phyloP scores from a whole-genome alignment of 768 basidiomycete genomes.

The Phanerodontia chrysosporium region DNA sequence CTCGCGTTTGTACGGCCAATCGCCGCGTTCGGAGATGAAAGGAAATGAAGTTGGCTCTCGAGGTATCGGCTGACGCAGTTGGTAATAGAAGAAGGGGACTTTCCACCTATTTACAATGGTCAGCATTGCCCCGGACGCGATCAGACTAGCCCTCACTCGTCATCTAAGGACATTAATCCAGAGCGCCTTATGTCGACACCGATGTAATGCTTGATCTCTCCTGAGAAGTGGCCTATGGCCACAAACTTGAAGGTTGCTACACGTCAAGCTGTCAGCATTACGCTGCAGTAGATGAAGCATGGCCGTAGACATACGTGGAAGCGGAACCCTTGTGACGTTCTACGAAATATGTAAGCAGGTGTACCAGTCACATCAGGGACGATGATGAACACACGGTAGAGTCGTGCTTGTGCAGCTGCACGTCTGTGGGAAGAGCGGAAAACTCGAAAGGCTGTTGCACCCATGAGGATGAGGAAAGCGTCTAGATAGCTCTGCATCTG shows the following conservation, averaged over 20 bases:
- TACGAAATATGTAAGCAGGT: too few relatives aligned
- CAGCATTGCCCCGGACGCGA: neutral
- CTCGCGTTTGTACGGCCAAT: constrained; percentile 8
- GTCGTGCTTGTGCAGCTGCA: neutral
- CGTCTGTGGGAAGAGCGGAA: neutral
- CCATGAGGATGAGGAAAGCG: neutral
- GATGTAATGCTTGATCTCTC: constrained; percentile 7
- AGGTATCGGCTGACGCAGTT: neutral
- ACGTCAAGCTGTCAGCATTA: too few relatives aligned
- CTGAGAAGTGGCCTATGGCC: constrained; percentile 2
- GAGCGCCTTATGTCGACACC: constrained; percentile 5
- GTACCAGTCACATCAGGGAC: too few relatives aligned
- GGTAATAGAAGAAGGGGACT: constrained; percentile 4
- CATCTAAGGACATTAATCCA: constrained; percentile 1
- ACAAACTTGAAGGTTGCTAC: neutral
- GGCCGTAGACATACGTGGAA: constrained; percentile 6
- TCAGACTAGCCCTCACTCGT: neutral
- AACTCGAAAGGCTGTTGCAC: constrained; percentile 4
- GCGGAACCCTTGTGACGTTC: neutral
- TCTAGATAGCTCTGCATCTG: too few relatives aligned
- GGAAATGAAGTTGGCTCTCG: constrained; percentile 2
- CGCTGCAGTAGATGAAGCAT: neutral
- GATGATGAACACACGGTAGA: neutral
- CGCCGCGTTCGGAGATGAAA: constrained; percentile 4
- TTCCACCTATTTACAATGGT: constrained; percentile 3